Evolutionary conservation across 2,329 filamentous ascomycete species (phyloP).

Genomic region (Raffaelea deltoideospora): DNA sequence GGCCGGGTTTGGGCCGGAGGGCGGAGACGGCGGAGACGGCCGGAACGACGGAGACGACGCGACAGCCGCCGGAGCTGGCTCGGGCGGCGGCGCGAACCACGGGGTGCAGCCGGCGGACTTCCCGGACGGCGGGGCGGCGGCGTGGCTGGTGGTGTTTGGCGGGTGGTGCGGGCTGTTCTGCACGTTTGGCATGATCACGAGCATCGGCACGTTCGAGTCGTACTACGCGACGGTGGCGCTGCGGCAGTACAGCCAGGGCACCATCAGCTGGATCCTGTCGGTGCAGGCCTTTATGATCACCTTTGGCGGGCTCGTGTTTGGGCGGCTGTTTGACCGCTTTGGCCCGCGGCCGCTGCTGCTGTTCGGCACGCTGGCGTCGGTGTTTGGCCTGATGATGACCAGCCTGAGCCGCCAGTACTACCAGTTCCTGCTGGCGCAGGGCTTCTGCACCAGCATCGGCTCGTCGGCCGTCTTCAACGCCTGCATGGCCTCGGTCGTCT

Average conservation of each 20-base stretch:
- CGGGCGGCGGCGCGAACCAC: background rate
- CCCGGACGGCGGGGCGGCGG: slow-evolving; percentile 34
- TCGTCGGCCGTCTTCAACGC: slow-evolving; percentile 21
- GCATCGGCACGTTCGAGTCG: slow-evolving; percentile 38
- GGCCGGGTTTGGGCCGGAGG: slow-evolving; percentile 7
- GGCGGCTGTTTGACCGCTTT: slow-evolving; percentile 35
- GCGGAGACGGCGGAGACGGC: background rate
- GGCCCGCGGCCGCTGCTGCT: slow-evolving; percentile 40
- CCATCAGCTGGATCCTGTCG: slow-evolving; percentile 42
- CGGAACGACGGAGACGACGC: background rate
- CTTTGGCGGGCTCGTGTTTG: slow-evolving; percentile 32
- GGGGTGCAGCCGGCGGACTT: slow-evolving; percentile 23
- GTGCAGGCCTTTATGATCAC: slow-evolving; percentile 29
- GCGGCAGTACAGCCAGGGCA: slow-evolving; percentile 27
- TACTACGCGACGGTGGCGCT: slow-evolving; percentile 37
- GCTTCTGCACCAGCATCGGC: slow-evolving; percentile 17
- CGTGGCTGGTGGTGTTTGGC: slow-evolving; percentile 32
- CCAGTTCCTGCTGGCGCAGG: slow-evolving; percentile 24
- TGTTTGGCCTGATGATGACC: slow-evolving; percentile 47
- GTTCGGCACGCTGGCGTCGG: slow-evolving; percentile 33
- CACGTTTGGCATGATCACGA: slow-evolving; percentile 24
- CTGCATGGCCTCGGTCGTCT: slow-evolving; percentile 19
- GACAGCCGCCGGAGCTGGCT: too few relatives aligned
- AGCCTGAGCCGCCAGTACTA: slow-evolving; percentile 27
- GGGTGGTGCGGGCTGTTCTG: slow-evolving; percentile 20